phyloP scores from a whole-genome alignment of 257 asterid genomes.

The Solanum microdontum region DNA sequence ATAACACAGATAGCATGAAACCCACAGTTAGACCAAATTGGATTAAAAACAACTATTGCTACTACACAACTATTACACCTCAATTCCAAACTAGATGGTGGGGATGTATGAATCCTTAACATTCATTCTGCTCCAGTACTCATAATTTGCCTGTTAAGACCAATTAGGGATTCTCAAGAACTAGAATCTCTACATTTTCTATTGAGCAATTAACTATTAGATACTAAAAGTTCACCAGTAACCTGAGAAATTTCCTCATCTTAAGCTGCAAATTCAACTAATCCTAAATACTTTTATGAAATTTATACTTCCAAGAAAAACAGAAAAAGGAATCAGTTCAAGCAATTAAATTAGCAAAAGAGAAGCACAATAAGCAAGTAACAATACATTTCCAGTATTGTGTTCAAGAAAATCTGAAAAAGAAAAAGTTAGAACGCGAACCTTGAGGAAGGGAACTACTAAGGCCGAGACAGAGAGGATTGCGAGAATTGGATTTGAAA shows the following conservation, averaged over 20 bases:
- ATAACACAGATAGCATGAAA: neutral
- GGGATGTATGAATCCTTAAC: neutral
- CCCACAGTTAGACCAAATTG: neutral
- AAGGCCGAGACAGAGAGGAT: constrained; percentile 79
- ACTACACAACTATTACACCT: neutral
- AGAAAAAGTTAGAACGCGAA: neutral
- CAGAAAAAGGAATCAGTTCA: neutral
- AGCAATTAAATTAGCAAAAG: neutral
- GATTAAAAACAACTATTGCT: neutral
- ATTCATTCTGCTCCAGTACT: neutral
- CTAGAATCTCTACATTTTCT: neutral
- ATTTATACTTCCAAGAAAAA: neutral
- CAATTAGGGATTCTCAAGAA: neutral
- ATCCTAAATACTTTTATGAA: neutral
- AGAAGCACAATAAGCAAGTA: neutral
- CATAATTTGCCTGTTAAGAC: neutral
- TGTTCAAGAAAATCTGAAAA: neutral
- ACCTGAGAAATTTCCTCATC: neutral
- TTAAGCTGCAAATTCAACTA: neutral
- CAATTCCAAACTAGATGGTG: neutral
- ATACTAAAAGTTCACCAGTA: neutral
- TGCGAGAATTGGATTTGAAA: constrained; percentile 49
- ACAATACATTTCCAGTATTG: neutral
- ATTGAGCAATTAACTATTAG: neutral
- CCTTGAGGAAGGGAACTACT: constrained; percentile 70